Evolutionary conservation across 352 stramenopile genomes (phyloP).

Genomic region (Phytophthora pisi): DNA sequence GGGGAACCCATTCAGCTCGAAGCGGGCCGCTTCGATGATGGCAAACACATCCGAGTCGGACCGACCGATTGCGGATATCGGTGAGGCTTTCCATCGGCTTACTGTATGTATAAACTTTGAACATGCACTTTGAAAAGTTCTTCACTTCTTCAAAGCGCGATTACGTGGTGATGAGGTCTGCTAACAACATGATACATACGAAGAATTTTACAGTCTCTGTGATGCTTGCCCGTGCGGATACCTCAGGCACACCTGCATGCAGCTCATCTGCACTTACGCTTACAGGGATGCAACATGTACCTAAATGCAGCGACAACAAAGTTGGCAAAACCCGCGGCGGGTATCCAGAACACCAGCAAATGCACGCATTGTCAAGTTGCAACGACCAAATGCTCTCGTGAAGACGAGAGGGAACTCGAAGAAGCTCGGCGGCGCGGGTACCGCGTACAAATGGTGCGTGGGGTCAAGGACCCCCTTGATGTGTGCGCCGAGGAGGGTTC

Average conservation of each 20-base stretch:
- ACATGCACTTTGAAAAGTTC: not conserved
- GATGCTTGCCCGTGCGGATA: no score
- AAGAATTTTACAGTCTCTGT: no score
- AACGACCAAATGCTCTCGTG: not conserved
- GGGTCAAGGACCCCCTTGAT: constrained; percentile 18
- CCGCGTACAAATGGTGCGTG: constrained; percentile 9
- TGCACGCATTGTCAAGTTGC: constrained; percentile 5
- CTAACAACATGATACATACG: no score
- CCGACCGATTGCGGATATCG: not conserved
- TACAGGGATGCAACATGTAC: not conserved
- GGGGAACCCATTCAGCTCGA: not conserved
- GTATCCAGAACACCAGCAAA: not conserved
- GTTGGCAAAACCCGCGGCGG: constrained; percentile 1
- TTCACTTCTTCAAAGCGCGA: not conserved
- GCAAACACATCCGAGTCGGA: not conserved
- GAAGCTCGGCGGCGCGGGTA: not conserved
- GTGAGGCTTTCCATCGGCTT: constrained; percentile 2
- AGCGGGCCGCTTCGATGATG: not conserved
- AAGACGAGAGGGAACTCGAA: not conserved
- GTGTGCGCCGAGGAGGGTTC: constrained; percentile 16
- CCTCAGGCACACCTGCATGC: not conserved
- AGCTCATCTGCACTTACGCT: not conserved
- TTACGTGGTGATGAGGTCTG: constrained; percentile 4
- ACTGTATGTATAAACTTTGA: no score
- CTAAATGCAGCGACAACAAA: constrained; percentile 1